Percentiles rank a stretch among this genome's conserved stretches.
These are phyloP conservation scores for Berkeleyomyces basicola DNA, from an alignment of 2,329 filamentous ascomycete species.

Conservation along the genomic window DNA sequence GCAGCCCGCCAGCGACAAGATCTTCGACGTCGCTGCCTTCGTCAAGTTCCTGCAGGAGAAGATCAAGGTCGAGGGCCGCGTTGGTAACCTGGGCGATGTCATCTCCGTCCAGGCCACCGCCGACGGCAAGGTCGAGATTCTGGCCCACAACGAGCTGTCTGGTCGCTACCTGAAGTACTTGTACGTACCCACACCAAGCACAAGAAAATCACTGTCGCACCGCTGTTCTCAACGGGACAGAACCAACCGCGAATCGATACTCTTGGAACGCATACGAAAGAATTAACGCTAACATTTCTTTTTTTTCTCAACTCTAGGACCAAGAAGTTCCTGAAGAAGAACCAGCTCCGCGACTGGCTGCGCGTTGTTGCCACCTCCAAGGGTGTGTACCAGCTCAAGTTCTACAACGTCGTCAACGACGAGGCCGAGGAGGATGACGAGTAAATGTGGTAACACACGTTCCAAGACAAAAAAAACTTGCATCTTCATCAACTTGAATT, in stretches of 20 bases:
- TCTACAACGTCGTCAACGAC: conserved; percentile 99
- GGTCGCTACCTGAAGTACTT: conserved; percentile 99
- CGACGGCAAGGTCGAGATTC: conserved; percentile 96
- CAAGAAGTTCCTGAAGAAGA: conserved; percentile 99
- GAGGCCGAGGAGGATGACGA: conserved; percentile 97
- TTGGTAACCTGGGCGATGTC: conserved; percentile 91
- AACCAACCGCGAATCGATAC: too few species aligned
- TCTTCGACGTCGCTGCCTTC: conserved; percentile 97
- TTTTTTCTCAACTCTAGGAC: conserved; percentile 41
- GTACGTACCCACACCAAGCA: conserved; percentile 35
- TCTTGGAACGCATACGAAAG: too few species aligned
- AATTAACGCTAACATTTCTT: background rate
- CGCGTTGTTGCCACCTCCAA: conserved; percentile 95
- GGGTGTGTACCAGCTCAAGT: conserved; percentile 98
- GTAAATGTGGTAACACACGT: conserved; percentile 37
- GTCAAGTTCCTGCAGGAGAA: conserved; percentile 99
- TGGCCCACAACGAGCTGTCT: conserved; percentile 94
- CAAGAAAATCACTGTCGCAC: too few species aligned
- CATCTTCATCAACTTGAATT: conserved; percentile 5
- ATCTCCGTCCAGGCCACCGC: conserved; percentile 80
- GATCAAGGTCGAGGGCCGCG: conserved; percentile 98
- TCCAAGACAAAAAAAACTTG: conserved; percentile 1
- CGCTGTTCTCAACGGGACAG: too few species aligned
- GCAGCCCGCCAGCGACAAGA: conserved; percentile 97
- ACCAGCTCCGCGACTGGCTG: conserved; percentile 99